Evolutionary conservation across 2,329 filamentous ascomycete genomes (phyloP).

Genomic region (Dactylellina cionopaga): DNA sequence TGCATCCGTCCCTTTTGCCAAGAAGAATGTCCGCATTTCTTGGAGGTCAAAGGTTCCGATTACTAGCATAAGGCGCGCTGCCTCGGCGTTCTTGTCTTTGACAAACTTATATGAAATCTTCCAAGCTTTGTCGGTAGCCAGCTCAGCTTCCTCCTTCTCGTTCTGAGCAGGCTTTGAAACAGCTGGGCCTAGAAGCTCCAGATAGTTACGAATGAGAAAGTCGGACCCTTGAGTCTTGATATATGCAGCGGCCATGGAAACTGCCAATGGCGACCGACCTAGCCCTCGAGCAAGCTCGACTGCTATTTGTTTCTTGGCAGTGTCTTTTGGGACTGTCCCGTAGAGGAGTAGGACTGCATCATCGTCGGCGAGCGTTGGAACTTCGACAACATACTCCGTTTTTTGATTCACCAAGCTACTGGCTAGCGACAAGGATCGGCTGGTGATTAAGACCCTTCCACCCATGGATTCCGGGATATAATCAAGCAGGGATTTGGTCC

Average conservation of each 20-base stretch:
- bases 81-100: conserved; percentile 4
- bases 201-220: background rate
- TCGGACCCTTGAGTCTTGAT: background rate
- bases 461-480: conserved; percentile 5
- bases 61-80: background rate
- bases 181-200: background rate
- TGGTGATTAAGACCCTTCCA: conserved; percentile 4
- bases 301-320: background rate
- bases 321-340: conserved; percentile 1
- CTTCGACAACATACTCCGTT: conserved; percentile 9
- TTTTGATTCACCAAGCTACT: background rate
- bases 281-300: background rate
- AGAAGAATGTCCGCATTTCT: background rate
- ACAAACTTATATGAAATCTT: conserved; percentile 1
- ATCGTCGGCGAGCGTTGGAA: background rate
- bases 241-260: background rate
- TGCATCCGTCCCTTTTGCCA: conserved; percentile 5
- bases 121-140: background rate
- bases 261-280: background rate
- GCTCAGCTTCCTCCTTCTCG: background rate
- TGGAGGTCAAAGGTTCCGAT: conserved; percentile 1
- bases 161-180: background rate
- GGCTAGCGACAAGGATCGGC: background rate
- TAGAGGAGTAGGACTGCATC: background rate
- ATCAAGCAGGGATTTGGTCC: background rate